These are phyloP conservation scores for Nymphaea colorata DNA, from an alignment of 164 flowering plant species.

Conservation along the genomic window DNA sequence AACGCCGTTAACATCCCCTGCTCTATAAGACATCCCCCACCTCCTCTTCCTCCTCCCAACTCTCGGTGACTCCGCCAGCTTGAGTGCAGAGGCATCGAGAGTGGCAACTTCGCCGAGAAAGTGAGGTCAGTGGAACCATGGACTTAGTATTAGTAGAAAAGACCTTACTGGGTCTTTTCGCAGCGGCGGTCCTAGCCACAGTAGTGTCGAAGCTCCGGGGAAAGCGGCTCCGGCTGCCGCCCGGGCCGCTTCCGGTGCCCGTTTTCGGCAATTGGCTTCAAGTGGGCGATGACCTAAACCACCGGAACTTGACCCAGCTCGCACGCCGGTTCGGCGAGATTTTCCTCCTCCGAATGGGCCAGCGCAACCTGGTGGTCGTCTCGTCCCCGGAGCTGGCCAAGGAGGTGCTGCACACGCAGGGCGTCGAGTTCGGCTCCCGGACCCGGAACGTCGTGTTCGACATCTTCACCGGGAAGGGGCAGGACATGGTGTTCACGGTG, in stretches of 20 bases:
- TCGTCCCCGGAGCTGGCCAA: slow-evolving; percentile 69
- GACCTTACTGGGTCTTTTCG: slow-evolving; percentile 36
- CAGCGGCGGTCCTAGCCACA: slow-evolving; percentile 34
- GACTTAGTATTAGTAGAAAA: slow-evolving; percentile 61
- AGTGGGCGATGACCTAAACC: slow-evolving; percentile 80
- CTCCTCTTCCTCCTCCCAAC: too few species aligned
- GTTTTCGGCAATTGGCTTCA: slow-evolving; percentile 88
- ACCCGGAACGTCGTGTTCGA: slow-evolving; percentile 80
- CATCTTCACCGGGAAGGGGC: slow-evolving; percentile 79
- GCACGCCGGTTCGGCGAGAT: slow-evolving; percentile 62
- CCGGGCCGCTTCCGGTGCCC: slow-evolving; percentile 70
- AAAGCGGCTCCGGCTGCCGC: slow-evolving; percentile 56
- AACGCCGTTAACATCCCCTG: too few species aligned
- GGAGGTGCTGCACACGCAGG: slow-evolving; percentile 81
- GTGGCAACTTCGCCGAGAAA: too few species aligned
- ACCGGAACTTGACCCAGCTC: slow-evolving; percentile 56
- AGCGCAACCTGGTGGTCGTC: slow-evolving; percentile 70
- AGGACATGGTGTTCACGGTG: slow-evolving; percentile 87
- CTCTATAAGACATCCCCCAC: too few species aligned
- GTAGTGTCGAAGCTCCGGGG: slow-evolving; percentile 50
- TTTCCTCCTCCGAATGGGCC: slow-evolving; percentile 73
- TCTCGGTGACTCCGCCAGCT: too few species aligned
- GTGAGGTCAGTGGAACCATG: slow-evolving; percentile 16
- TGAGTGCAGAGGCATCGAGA: too few species aligned
- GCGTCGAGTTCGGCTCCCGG: slow-evolving; percentile 80